Evolutionary conservation across 768 basidiomycete genomes (phyloP).

Genomic region (Suillus clintonianus): DNA sequence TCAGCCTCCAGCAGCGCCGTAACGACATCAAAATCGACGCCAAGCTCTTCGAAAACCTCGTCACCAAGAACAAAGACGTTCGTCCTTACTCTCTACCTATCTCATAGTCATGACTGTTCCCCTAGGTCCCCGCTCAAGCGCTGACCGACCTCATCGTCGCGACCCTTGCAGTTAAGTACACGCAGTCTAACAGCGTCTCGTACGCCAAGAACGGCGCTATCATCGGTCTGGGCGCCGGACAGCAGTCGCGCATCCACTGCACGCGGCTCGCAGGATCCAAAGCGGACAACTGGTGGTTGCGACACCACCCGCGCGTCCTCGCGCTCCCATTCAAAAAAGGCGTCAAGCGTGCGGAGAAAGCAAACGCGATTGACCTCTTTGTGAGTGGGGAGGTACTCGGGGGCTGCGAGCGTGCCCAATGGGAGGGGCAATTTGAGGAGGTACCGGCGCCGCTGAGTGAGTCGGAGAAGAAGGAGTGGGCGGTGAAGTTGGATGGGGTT

Average conservation of each 20-base stretch:
- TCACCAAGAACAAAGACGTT: conserved; percentile 86
- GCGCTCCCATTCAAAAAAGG: conserved; percentile 95
- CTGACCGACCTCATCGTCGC: conserved; percentile 93
- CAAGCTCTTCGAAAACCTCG: conserved; percentile 81
- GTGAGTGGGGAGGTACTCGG: conserved; percentile 89
- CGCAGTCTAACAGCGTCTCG: conserved; percentile 98
- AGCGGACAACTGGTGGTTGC: conserved; percentile 99
- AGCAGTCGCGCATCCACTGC: conserved; percentile 99
- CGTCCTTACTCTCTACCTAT: conserved; percentile 21
- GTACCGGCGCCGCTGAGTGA: conserved; percentile 64
- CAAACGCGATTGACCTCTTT: conserved; percentile 96
- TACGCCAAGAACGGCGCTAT: conserved; percentile 92
- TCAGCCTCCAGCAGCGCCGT: conserved; percentile 85
- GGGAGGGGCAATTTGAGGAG: conserved; percentile 85
- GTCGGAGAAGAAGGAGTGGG: conserved; percentile 77
- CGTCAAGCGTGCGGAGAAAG: conserved; percentile 96
- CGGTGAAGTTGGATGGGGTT: conserved; percentile 74
- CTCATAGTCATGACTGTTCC: not conserved
- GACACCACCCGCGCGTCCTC: conserved; percentile 94
- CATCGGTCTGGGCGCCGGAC: conserved; percentile 95
- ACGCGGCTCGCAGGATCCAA: conserved; percentile 96
- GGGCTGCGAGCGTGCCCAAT: conserved; percentile 85
- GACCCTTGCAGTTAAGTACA: conserved; percentile 96
- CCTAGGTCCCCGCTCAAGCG: conserved; percentile 73
- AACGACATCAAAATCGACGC: conserved; percentile 89